Base-by-base conservation (phyloP, 257 asterid species). In the Solanum lignicaule region DNA sequence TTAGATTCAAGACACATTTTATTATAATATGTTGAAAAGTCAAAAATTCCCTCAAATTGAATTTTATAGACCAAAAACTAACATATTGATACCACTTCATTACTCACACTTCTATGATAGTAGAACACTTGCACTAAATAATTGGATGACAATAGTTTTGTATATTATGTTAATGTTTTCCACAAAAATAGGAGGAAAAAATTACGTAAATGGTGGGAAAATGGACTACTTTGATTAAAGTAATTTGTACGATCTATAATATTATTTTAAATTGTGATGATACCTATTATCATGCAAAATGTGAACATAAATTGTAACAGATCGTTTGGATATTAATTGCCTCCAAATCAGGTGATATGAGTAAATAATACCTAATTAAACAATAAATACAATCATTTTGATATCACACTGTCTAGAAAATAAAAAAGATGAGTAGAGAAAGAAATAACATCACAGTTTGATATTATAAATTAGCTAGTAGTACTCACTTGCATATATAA, bases 401-500 rank as follows among this genome's bases (percentile, higher is more conserved):
- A n/a, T 0, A 4, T 10, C 71, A 62, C 7, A 62, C 7, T 1
- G 7, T 62, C 31, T 9, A 62, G 0, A n/a, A 62, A 62, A 10
- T 62, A 4, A 10, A 23, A 23, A 62, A n/a, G 4, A 7, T 1
- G 4, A n/a, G 6, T n/a, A n/a, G 15, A n/a, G 10, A n/a, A n/a
- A 62, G 0, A 62, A 62, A 2, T 62, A 23, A 1, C 5, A n/a
- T n/a, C 31, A 3, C 0, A n/a, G 0, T 10, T 62, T 62, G 4
- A 62, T 62, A n/a, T 10, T n/a, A n/a, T 62, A n/a, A 4, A 62
- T 4, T 7, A 62, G 0, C 16, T 9, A n/a, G 31, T 15, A 23
- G 31, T 62, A 62, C 15, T n/a, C 29, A 62, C 71, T 10, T 62
- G 3, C 31, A 62, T 62, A 62, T 62, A 9, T 23, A 23, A 23